Evolutionary conservation across 2,329 filamentous ascomycete species (phyloP).

Genomic region (Fusarium mexicanum): DNA sequence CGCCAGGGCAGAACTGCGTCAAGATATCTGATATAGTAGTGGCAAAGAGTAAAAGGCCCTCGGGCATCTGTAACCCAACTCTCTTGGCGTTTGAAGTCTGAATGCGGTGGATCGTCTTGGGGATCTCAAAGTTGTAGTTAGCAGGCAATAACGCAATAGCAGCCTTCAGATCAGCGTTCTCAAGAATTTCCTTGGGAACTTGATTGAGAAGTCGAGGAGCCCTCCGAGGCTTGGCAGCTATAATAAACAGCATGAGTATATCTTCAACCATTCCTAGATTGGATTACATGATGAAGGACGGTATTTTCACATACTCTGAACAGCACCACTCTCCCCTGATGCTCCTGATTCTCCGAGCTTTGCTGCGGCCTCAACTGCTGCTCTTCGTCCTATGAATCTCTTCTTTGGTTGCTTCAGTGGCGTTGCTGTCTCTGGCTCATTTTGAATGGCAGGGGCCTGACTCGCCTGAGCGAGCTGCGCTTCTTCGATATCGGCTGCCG

Average conservation of each 20-base stretch:
- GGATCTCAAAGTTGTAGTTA: slow-evolving; percentile 99
- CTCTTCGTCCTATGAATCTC: slow-evolving; percentile 86
- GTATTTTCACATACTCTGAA: slow-evolving; percentile 60
- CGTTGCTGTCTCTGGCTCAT: slow-evolving; percentile 48
- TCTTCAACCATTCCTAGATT: neutral
- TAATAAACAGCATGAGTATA: slow-evolving; percentile 20
- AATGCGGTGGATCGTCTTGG: slow-evolving; percentile 96
- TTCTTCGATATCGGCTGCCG: slow-evolving; percentile 72
- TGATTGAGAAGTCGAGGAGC: slow-evolving; percentile 87
- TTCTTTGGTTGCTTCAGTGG: slow-evolving; percentile 81
- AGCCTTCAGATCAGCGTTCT: slow-evolving; percentile 85
- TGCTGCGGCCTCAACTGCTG: slow-evolving; percentile 70
- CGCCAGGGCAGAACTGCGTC: slow-evolving; percentile 89
- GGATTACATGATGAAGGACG: neutral
- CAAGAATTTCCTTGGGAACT: slow-evolving; percentile 85
- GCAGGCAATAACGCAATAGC: slow-evolving; percentile 86
- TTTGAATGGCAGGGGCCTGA: slow-evolving; percentile 26
- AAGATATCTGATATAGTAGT: slow-evolving; percentile 98
- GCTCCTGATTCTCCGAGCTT: slow-evolving; percentile 50
- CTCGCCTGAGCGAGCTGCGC: slow-evolving; percentile 50
- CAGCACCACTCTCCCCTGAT: slow-evolving; percentile 45
- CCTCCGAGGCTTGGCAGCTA: slow-evolving; percentile 77
- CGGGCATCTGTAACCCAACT: slow-evolving; percentile 96
- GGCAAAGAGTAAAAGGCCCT: slow-evolving; percentile 92
- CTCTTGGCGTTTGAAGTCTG: slow-evolving; percentile 80